Evolutionary conservation across 257 asterid genomes (phyloP).

Genomic region (Solanum stenotomum): DNA sequence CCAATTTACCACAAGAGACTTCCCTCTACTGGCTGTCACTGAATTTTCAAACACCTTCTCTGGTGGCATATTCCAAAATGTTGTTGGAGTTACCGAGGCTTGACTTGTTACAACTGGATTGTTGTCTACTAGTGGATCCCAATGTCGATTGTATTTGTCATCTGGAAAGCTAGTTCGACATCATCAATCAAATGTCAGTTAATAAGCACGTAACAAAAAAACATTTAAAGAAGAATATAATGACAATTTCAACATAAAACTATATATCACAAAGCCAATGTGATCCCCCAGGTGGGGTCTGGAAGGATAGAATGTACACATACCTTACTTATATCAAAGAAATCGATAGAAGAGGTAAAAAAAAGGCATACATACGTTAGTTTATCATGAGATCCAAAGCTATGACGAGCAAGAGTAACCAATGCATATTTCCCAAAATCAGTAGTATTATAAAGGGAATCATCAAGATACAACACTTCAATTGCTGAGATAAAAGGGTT

Average conservation of each 20-base stretch:
- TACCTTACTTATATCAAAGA: background rate
- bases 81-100: constrained; percentile 30
- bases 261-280: background rate
- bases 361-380: constrained; percentile 33
- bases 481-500: constrained; percentile 74
- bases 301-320: background rate
- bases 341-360: background rate
- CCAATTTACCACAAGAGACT: constrained; percentile 53
- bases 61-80: constrained; percentile 83
- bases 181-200: background rate
- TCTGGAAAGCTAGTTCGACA: constrained; percentile 62
- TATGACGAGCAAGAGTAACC: constrained; percentile 48
- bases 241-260: no score
- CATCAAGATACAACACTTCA: constrained; percentile 45
- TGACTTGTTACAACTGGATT: constrained; percentile 47
- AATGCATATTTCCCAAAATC: constrained; percentile 39
- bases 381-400: constrained; percentile 43
- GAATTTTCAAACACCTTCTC: constrained; percentile 44
- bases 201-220: background rate
- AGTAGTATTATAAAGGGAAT: constrained; percentile 58
- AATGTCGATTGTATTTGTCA: constrained; percentile 60
- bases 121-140: constrained; percentile 49
- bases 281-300: background rate
- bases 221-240: background rate
- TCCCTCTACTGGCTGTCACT: constrained; percentile 57